Evolutionary conservation across 2,329 filamentous ascomycete genomes (phyloP).

Genomic region (Claviceps humidiphila): DNA sequence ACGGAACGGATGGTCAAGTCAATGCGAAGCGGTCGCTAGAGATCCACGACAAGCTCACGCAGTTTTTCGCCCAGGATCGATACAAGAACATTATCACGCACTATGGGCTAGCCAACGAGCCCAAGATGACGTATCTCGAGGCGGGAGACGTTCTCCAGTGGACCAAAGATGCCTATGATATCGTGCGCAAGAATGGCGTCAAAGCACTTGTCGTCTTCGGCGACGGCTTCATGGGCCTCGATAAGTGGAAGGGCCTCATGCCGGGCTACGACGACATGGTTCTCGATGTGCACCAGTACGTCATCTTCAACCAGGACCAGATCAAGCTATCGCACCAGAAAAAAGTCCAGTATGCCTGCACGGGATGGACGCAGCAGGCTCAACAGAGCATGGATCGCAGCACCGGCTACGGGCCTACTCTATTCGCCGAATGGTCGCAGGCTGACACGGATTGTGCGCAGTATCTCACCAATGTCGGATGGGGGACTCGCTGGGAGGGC

Average conservation of each 20-base stretch:
- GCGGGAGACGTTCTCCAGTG: slow-evolving; percentile 58
- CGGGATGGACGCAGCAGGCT: slow-evolving; percentile 74
- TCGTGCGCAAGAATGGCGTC: slow-evolving; percentile 67
- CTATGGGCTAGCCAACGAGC: slow-evolving; percentile 92
- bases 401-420: slow-evolving; percentile 80
- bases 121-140: slow-evolving; percentile 66
- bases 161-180: slow-evolving; percentile 59
- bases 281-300: slow-evolving; percentile 96
- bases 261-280: slow-evolving; percentile 58
- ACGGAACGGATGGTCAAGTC: slow-evolving; percentile 67
- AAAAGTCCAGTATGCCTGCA: slow-evolving; percentile 80
- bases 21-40: slow-evolving; percentile 77
- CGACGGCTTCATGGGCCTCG: slow-evolving; percentile 85
- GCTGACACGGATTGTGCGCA: slow-evolving; percentile 89
- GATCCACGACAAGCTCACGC: slow-evolving; percentile 71
- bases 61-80: slow-evolving; percentile 85
- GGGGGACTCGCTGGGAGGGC: slow-evolving; percentile 84
- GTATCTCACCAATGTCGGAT: slow-evolving; percentile 79
- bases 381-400: slow-evolving; percentile 54
- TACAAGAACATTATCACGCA: slow-evolving; percentile 87
- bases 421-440: slow-evolving; percentile 95
- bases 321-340: slow-evolving; percentile 68
- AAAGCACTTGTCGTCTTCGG: slow-evolving; percentile 67
- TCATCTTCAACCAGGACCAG: slow-evolving; percentile 89
- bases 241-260: slow-evolving; percentile 80